Evolutionary conservation across 2,329 filamentous ascomycete genomes (phyloP).

Genomic region (Xylaria polymorpha): DNA sequence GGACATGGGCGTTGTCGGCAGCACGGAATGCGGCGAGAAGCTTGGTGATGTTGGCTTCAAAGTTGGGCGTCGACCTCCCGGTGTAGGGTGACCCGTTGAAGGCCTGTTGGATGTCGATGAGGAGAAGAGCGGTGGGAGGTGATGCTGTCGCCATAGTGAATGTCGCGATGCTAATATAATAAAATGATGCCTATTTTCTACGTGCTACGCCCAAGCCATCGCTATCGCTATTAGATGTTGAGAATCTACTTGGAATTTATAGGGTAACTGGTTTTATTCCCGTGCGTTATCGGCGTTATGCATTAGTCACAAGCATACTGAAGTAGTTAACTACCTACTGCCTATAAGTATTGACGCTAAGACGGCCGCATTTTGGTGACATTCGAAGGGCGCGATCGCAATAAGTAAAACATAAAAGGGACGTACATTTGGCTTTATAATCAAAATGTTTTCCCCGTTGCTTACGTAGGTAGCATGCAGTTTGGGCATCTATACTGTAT

Average conservation of each 20-base stretch:
- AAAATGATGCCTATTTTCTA: not conserved
- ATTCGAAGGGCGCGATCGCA: not conserved
- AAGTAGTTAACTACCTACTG: not conserved
- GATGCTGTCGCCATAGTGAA: conserved; percentile 23
- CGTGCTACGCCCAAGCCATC: not conserved
- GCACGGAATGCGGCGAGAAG: conserved; percentile 51
- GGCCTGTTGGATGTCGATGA: conserved; percentile 61
- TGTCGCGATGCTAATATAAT: too few species aligned
- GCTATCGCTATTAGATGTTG: not conserved
- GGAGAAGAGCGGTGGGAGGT: conserved; percentile 52
- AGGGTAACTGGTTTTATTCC: not conserved
- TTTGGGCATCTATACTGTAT: too few species aligned
- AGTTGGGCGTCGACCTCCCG: conserved; percentile 57
- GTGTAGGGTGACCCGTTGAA: conserved; percentile 53
- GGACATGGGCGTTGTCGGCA: conserved; percentile 47
- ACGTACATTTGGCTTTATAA: conserved; percentile 13
- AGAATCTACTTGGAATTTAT: conserved; percentile 8
- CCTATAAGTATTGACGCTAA: not conserved
- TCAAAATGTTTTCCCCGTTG: not conserved
- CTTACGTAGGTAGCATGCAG: not conserved
- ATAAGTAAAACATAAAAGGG: not conserved
- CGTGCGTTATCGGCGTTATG: conserved; percentile 22
- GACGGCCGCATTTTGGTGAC: not conserved
- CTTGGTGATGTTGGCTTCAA: conserved; percentile 56
- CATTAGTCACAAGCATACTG: conserved; percentile 22